Evolutionary conservation across 495 filamentous ascomycete species (phyloP), one percentile per base, ranked within the genome.

Genomic region (Hypoxylon perforatum): DNA sequence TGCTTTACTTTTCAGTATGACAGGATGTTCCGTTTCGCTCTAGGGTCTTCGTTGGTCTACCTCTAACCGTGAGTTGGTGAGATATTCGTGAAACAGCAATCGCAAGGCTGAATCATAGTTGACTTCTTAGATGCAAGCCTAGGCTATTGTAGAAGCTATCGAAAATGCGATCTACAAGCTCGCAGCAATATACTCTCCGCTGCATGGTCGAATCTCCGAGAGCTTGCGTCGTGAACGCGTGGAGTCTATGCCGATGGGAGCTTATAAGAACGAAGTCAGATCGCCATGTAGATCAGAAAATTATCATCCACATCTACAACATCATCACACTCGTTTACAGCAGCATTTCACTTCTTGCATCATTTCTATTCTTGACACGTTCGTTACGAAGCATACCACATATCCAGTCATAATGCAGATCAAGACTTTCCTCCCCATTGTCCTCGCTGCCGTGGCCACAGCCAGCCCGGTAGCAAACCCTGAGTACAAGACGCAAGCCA

Each of bases 401-500:
- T 30, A 42, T 14, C 4, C 25, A 10, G 44, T 53, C 61, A 69
- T 61, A 23, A 69, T 69, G 66, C 66, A 69, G 66, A 61, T 69
- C 52, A 69, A 69, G 57, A n/a, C 39, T 33, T 36, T 69, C 33
- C 49, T 69, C 41, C 66, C 66, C 33, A 50, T 65, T 42, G 57
- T 65, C 23, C 66, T 69, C 45, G 66, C 61, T 15, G 61, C 61
- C 39, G 60, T 61, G 56, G 66, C 61, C 8, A 53, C 57, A 42
- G 66, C 66, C 19, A 65, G 66, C 61, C 66, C 66, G 46, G 61
- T 69, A 38, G 66, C 61, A 41, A 61, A 61, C 21, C 66, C 61
- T n/a, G n/a, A n/a, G n/a, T n/a, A n/a, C n/a, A n/a, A n/a, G n/a
- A n/a, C n/a, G n/a, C n/a, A n/a, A n/a, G n/a, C n/a, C 22, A 51